phyloP scores from a whole-genome alignment of 208 protist genomes.

The Tetramitus jugosus region DNA sequence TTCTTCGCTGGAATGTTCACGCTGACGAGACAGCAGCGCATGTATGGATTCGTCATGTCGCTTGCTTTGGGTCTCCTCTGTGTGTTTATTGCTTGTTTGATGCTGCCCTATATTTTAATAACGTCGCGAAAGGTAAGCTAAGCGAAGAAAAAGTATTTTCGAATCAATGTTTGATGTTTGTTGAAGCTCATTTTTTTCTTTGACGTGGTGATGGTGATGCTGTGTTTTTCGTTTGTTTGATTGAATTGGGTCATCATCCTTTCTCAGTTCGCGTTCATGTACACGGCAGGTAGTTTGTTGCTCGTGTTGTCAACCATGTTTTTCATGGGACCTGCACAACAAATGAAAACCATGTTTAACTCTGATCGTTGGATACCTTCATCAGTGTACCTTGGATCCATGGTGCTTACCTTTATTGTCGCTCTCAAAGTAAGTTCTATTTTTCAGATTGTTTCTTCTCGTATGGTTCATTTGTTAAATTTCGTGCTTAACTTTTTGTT shows the following conservation, averaged over 20 bases:
- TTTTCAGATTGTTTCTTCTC: conserved; percentile 54
- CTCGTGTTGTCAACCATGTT: conserved; percentile 67
- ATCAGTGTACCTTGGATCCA: conserved; percentile 54
- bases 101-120: conserved; percentile 54
- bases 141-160: no score
- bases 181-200: no score
- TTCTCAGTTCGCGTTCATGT: no score
- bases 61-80: conserved; percentile 70
- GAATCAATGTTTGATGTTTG: no score
- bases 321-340: conserved; percentile 59
- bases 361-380: conserved; percentile 57
- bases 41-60: conserved; percentile 63
- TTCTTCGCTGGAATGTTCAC: conserved; percentile 53
- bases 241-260: no score
- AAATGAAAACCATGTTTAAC: conserved; percentile 65
- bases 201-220: no score
- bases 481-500: no score
- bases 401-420: conserved; percentile 57
- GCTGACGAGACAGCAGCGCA: conserved; percentile 63
- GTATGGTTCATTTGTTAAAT: conserved; percentile 46
- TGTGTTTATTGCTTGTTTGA: conserved; percentile 51
- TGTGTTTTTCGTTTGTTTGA: no score
- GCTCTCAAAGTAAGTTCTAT: conserved; percentile 53
- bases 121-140: no score
- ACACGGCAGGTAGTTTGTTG: no score